Evolutionary conservation across 306 rosid genomes (phyloP).

Genomic region (Malus fusca): DNA sequence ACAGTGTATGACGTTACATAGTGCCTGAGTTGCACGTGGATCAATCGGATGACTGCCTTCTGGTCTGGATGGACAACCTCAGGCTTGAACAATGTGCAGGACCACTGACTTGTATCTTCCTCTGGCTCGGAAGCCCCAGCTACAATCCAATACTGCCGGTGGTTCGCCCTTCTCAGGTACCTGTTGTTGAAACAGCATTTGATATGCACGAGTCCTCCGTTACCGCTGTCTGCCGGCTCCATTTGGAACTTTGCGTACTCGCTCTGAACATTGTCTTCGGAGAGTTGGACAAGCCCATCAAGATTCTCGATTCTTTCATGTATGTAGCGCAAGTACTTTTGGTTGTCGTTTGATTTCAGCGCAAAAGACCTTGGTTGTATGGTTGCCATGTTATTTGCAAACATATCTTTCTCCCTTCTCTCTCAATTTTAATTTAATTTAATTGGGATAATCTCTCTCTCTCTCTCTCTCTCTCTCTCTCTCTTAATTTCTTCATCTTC

Average conservation of each 20-base stretch:
- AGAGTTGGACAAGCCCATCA: neutral
- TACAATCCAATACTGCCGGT: neutral
- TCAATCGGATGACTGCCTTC: neutral
- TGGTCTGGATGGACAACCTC: too few relatives aligned
- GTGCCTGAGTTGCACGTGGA: neutral
- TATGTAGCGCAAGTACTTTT: neutral
- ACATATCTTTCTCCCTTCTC: too few relatives aligned
- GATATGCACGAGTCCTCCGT: neutral
- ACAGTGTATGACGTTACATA: too few relatives aligned
- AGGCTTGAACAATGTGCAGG: neutral
- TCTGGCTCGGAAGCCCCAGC: neutral
- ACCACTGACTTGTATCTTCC: neutral
- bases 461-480: too few relatives aligned
- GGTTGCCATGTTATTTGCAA: too few relatives aligned
- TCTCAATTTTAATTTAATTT: too few relatives aligned
- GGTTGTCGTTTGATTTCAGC: neutral
- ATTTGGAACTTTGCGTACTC: neutral
- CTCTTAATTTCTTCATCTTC: too few relatives aligned
- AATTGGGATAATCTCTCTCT: too few relatives aligned
- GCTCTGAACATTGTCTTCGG: neutral
- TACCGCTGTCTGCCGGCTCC: neutral
- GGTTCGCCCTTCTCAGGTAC: neutral
- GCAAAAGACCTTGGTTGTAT: too few relatives aligned
- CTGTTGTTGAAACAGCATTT: neutral
- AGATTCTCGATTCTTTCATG: neutral